These are phyloP conservation scores for Begonia loranthoides DNA, from an alignment of 306 rosid genomes.

Conservation along the genomic window DNA sequence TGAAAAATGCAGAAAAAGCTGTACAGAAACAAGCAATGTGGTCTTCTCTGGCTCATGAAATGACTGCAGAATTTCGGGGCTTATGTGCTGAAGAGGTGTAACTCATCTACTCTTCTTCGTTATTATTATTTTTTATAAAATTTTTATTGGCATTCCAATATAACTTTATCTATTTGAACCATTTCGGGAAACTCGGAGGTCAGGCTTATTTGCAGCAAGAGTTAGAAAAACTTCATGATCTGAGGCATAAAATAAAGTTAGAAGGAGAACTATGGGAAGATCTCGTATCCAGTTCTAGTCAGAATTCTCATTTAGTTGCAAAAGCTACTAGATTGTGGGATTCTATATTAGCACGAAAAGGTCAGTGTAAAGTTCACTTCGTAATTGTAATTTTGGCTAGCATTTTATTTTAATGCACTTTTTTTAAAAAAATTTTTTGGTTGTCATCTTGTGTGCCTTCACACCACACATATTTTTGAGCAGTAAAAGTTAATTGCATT, in stretches of 20 bases:
- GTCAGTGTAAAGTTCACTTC: slow-evolving; percentile 33
- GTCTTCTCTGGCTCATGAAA: slow-evolving; percentile 96
- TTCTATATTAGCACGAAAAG: slow-evolving; percentile 87
- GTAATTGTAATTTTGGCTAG: too few relatives aligned
- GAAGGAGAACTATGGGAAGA: slow-evolving; percentile 99
- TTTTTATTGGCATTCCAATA: slow-evolving; percentile 1
- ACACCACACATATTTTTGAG: too few relatives aligned
- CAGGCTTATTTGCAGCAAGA: slow-evolving; percentile 99
- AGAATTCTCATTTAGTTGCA: slow-evolving; percentile 89
- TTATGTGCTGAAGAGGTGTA: slow-evolving; percentile 98
- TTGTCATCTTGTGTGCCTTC: too few relatives aligned
- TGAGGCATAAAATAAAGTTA: slow-evolving; percentile 92
- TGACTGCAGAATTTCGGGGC: slow-evolving; percentile 98
- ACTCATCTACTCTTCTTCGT: slow-evolving; percentile 8
- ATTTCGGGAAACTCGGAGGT: slow-evolving; percentile 20
- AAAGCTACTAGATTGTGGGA: slow-evolving; percentile 99
- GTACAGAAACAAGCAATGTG: slow-evolving; percentile 95
- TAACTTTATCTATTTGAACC: neutral
- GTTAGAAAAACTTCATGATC: slow-evolving; percentile 85
- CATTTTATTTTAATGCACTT: too few relatives aligned
- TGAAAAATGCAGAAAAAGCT: slow-evolving; percentile 89
- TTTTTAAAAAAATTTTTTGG: neutral
- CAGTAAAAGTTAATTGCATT: too few relatives aligned
- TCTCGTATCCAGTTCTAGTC: slow-evolving; percentile 96
- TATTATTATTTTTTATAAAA: slow-evolving; percentile 2